Conservation (phyloP, 108 stramenopile genomes). For the Pseudonitzschia pungens region DNA sequence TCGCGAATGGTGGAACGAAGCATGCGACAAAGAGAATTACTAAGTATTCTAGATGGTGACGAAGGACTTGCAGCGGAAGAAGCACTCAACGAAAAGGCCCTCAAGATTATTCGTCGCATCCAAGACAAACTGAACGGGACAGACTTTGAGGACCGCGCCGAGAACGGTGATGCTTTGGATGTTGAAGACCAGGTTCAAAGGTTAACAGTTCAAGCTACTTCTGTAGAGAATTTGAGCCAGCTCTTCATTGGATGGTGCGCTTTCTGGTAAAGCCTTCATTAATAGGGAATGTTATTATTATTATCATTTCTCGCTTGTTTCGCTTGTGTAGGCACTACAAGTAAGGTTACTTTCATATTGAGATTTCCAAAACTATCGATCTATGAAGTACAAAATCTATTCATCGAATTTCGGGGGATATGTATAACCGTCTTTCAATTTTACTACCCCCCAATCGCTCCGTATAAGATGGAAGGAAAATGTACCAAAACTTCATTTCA, state of each 20-base stretch:
- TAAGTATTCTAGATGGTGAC: conserved; percentile 60
- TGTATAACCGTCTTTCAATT: no score
- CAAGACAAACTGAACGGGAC: conserved; percentile 97
- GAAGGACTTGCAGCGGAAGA: conserved; percentile 66
- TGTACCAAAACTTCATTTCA: no score
- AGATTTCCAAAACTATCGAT: no score
- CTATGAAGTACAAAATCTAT: no score
- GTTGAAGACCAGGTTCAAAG: conserved; percentile 96
- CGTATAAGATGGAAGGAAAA: no score
- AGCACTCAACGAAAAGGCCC: conserved; percentile 93
- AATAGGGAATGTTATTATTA: not conserved
- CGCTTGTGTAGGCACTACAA: no score
- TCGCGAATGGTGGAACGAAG: conserved; percentile 66
- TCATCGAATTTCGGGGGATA: no score
- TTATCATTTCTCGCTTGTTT: not conserved
- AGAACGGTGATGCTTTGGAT: conserved; percentile 59
- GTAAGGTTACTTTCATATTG: no score
- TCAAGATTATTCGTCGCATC: conserved; percentile 94
- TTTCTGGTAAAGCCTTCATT: conserved; percentile 48
- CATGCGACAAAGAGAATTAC: conserved; percentile 64
- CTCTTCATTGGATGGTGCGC: conserved; percentile 98
- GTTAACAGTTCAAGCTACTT: conserved; percentile 94
- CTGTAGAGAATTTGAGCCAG: conserved; percentile 93
- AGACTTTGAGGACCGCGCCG: conserved; percentile 81
- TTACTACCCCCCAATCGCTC: no score